Evolutionary conservation across 257 asterid species (phyloP).

Genomic region (Marsdenia floribunda): DNA sequence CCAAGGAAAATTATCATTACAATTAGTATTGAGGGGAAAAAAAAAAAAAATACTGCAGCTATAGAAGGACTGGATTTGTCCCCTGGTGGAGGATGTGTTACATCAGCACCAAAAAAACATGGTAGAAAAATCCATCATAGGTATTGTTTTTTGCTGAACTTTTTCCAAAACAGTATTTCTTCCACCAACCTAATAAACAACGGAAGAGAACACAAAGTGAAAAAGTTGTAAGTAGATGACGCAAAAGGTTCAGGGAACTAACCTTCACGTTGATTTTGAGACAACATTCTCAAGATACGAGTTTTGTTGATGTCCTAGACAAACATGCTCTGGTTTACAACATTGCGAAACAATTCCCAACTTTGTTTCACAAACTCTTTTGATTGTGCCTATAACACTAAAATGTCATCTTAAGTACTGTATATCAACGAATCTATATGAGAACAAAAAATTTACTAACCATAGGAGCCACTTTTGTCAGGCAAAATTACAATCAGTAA

Average conservation of each 20-base stretch:
- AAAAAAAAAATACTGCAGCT: conserved; percentile 71
- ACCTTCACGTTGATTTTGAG: conserved; percentile 87
- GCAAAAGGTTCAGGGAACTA: background rate
- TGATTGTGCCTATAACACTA: conserved; percentile 47
- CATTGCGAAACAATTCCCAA: conserved; percentile 88
- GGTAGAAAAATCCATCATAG: conserved; percentile 48
- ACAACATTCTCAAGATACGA: conserved; percentile 58
- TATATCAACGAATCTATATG: background rate
- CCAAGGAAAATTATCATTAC: background rate
- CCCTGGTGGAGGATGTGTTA: conserved; percentile 83
- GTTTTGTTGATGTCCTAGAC: conserved; percentile 17
- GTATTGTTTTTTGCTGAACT: conserved; percentile 25
- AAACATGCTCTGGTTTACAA: conserved; percentile 48
- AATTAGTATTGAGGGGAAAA: too few species aligned
- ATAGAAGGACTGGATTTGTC: conserved; percentile 84
- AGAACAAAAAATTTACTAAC: conserved; percentile 25
- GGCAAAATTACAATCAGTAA: conserved; percentile 66
- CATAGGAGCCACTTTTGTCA: conserved; percentile 54
- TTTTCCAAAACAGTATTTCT: conserved; percentile 45
- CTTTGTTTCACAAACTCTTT: conserved; percentile 70
- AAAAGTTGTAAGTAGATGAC: background rate
- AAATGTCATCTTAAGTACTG: conserved; percentile 1
- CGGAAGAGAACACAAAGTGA: background rate
- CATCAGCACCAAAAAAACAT: conserved; percentile 90
- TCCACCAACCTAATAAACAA: conserved; percentile 87